Conservation (phyloP, 495 filamentous ascomycete species). For the Aspergillus avenaceus region DNA sequence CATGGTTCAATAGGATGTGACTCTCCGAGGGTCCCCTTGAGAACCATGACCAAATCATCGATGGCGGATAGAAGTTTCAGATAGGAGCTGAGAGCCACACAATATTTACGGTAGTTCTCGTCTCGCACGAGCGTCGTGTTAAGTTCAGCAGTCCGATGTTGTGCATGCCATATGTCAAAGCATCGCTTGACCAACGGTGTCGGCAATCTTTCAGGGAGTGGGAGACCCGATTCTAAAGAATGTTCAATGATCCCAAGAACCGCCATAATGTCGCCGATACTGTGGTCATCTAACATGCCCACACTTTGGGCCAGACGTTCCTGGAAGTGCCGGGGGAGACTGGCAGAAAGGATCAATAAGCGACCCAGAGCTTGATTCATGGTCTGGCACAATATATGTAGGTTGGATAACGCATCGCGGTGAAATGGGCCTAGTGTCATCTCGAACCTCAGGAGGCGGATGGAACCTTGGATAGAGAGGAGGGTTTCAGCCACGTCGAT, state of each 20-base stretch:
- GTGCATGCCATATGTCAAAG: conserved; percentile 21
- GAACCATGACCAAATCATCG: conserved; percentile 36
- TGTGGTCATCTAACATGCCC: conserved; percentile 27
- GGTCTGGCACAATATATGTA: conserved; percentile 27
- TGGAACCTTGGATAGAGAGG: conserved; percentile 20
- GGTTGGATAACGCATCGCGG: conserved; percentile 22
- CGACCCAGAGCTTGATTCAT: conserved; percentile 31
- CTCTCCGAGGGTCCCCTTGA: conserved; percentile 35
- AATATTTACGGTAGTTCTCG: conserved; percentile 33
- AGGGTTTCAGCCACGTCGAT: conserved; percentile 25
- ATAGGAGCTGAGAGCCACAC: conserved; percentile 33
- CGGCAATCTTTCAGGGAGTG: conserved; percentile 31
- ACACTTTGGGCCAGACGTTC: conserved; percentile 13
- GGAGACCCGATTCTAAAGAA: conserved; percentile 30
- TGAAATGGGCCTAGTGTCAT: conserved; percentile 33
- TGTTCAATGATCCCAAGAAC: conserved; percentile 31
- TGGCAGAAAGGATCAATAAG: conserved; percentile 26
- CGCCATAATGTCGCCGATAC: conserved; percentile 35
- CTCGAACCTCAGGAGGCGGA: conserved; percentile 28
- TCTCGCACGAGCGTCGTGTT: conserved; percentile 25
- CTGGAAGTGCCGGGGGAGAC: conserved; percentile 28
- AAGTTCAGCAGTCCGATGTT: conserved; percentile 18
- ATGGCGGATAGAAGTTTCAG: conserved; percentile 28
- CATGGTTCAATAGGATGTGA: conserved; percentile 24
- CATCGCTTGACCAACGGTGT: conserved; percentile 32